Conservation (phyloP, 2,329 filamentous ascomycete genomes). For the Sclerotinia spermophila region DNA sequence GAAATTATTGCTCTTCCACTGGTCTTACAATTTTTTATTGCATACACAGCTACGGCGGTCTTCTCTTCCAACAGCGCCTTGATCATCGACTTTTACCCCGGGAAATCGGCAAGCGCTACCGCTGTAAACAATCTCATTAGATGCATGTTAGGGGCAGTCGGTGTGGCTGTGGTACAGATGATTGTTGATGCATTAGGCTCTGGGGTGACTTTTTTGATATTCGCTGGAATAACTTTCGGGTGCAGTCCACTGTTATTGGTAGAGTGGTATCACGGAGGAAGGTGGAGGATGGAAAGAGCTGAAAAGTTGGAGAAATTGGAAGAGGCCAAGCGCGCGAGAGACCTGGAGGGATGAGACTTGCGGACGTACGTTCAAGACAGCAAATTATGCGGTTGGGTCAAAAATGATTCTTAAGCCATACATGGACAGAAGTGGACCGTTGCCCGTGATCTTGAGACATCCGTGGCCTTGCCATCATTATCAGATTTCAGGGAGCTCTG, state of each 20-base stretch:
- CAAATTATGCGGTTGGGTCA: not conserved
- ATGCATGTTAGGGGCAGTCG: conserved; percentile 19
- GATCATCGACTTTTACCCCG: conserved; percentile 23
- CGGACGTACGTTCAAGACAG: not conserved
- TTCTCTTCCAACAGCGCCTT: conserved; percentile 22
- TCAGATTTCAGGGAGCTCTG: not conserved
- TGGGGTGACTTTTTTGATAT: conserved; percentile 11
- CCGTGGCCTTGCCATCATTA: not conserved
- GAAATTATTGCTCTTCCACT: conserved; percentile 20
- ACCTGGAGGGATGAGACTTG: not conserved
- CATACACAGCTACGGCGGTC: conserved; percentile 33
- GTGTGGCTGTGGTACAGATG: conserved; percentile 11
- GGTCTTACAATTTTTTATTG: conserved; percentile 26
- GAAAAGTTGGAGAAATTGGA: not conserved
- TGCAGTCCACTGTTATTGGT: conserved; percentile 8
- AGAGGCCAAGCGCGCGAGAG: conserved; percentile 5
- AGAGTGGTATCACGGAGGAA: conserved; percentile 15
- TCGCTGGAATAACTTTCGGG: not conserved
- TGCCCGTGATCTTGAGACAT: not conserved
- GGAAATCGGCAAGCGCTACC: conserved; percentile 16
- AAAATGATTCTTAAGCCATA: too few species aligned
- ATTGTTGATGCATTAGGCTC: conserved; percentile 13
- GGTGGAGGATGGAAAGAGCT: conserved; percentile 15
- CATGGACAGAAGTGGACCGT: not conserved
- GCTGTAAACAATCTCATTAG: conserved; percentile 22